phyloP scores from a whole-genome alignment of 75 land plant genomes.

The Cupressus sempervirens region DNA sequence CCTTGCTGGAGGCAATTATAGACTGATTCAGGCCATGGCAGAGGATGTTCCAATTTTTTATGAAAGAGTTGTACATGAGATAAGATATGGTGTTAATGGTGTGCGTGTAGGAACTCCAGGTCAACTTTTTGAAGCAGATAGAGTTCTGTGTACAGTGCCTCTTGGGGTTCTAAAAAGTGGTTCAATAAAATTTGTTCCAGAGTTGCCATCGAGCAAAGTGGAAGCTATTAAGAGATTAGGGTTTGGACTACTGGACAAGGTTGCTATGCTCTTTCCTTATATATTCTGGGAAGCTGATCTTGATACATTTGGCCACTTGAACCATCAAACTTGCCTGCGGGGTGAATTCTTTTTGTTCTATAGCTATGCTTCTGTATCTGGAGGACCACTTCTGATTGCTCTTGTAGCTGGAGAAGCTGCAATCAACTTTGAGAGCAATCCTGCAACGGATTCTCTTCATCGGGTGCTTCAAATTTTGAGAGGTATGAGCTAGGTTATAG shows the following conservation, averaged over 20 bases:
- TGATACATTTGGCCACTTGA: conserved; percentile 66
- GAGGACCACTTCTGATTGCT: conserved; percentile 66
- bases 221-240: conserved; percentile 70
- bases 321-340: conserved; percentile 23
- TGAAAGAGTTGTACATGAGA: conserved; percentile 66
- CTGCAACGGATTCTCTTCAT: conserved; percentile 43
- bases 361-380: conserved; percentile 68
- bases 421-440: conserved; percentile 46
- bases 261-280: conserved; percentile 76
- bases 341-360: conserved; percentile 78
- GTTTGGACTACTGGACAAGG: conserved; percentile 75
- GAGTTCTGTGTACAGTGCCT: conserved; percentile 83
- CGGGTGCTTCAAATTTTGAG: conserved; percentile 55
- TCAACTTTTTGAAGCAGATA: conserved; percentile 78
- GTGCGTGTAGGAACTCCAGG: conserved; percentile 56
- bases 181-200: conserved; percentile 58
- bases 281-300: conserved; percentile 72
- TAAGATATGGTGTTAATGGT: conserved; percentile 59
- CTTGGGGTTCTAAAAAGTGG: conserved; percentile 70
- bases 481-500: conserved; percentile 34
- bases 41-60: conserved; percentile 75
- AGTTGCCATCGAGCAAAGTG: conserved; percentile 55
- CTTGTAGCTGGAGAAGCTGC: conserved; percentile 85
- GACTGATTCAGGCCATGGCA: conserved; percentile 65
- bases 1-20: conserved; percentile 80